Evolutionary conservation across 140 eudicot genomes (phyloP).

Genomic region (Senecio squalidus): DNA sequence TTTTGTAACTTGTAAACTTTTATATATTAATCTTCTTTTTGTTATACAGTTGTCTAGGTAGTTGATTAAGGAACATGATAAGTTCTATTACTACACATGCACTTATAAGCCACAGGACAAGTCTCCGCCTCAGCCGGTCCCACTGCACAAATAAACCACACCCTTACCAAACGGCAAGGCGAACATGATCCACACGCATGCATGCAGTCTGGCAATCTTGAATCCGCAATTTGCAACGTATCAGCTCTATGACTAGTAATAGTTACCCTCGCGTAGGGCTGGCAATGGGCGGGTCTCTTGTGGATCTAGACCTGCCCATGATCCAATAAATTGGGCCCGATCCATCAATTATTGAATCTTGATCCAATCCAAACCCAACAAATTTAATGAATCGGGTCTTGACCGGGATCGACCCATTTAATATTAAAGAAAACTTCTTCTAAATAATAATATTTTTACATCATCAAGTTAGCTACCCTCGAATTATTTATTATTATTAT

Average conservation of each 20-base stretch:
- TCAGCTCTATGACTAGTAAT: constrained; percentile 16
- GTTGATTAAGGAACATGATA: constrained; percentile 46
- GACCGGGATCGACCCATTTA: too few relatives aligned
- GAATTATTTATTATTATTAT: too few relatives aligned
- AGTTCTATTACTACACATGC: constrained; percentile 49
- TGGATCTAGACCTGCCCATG: too few relatives aligned
- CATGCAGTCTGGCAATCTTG: constrained; percentile 48
- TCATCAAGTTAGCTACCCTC: too few relatives aligned
- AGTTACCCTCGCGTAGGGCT: not conserved
- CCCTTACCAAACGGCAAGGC: constrained; percentile 53
- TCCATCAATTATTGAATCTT: too few relatives aligned
- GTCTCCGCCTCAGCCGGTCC: constrained; percentile 43
- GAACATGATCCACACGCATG: constrained; percentile 59
- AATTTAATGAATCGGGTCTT: too few relatives aligned
- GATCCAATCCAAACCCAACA: too few relatives aligned
- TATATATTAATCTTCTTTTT: too few relatives aligned
- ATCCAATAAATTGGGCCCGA: too few relatives aligned
- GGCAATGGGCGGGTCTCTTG: too few relatives aligned
- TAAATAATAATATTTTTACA: too few relatives aligned
- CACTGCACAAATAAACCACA: constrained; percentile 35
- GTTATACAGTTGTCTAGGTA: not conserved
- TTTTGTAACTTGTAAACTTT: not conserved
- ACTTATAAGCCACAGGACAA: constrained; percentile 59
- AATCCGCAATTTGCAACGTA: constrained; percentile 42
- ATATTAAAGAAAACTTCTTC: too few relatives aligned